Conservation (phyloP, 78 protist genomes). For the Dictyostelium intermedium region DNA sequence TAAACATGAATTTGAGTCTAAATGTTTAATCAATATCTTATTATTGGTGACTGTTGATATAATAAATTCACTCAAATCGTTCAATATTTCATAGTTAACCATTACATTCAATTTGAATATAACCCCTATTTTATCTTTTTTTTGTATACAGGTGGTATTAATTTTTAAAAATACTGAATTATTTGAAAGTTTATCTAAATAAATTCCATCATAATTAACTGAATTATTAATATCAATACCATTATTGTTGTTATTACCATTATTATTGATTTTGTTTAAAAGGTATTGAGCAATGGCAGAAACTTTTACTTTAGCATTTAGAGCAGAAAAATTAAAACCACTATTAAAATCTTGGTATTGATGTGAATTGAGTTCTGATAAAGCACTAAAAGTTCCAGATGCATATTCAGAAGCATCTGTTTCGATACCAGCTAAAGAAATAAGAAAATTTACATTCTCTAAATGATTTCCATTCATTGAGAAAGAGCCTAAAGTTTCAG, state of each 20-base stretch:
- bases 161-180: not conserved
- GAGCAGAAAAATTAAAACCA: not conserved
- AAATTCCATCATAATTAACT: not conserved
- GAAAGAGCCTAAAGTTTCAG: not conserved
- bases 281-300: not conserved
- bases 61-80: not conserved
- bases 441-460: not conserved
- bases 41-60: not conserved
- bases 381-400: no score
- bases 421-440: not conserved
- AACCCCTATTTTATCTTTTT: not conserved
- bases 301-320: not conserved
- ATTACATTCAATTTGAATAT: not conserved
- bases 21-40: not conserved
- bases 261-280: not conserved
- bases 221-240: not conserved
- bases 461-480: not conserved
- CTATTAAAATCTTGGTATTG: not conserved
- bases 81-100: not conserved
- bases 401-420: no score
- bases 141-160: not conserved
- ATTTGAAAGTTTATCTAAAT: not conserved
- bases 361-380: no score
- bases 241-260: not conserved
- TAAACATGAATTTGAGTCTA: not conserved